Evolutionary conservation across 192 early-diverging fungal genomes (phyloP), one percentile per base, ranked within the genome.

Genomic region (Coemansia sp.): DNA sequence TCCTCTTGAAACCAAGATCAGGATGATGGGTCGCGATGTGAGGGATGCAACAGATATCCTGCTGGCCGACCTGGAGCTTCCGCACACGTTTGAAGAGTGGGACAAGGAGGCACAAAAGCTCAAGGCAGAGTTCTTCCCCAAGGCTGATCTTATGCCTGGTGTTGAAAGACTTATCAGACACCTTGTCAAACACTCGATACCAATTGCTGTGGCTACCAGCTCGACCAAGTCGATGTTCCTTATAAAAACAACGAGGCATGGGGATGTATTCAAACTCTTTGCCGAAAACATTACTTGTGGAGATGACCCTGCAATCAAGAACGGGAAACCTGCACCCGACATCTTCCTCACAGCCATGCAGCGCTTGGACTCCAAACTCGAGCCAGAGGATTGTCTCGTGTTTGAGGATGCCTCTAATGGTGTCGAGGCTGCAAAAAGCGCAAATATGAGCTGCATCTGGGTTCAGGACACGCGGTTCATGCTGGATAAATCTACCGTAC

Each of bases 381-480:
- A 74, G 45, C 69, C 79, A 3, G 77, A 82, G 6, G 83, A 88
- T 8, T 91, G 91, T 63, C 84, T 98, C 43, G 95, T 98, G 26
- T 98, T 98, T 89, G 97, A 98, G 75, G 95, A 98, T 64, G 89
- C 94, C 4, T 71, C 82, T 18, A 87, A 87, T 62, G 97, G 97
- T 15, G 88, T 97, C 4, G 62, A 91, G 65, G 95, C 95, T 2
- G 97, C 88, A 6, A 77, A 87, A 16, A 88, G 86, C 68, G 97
- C 97, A 2, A 79, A 79, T 1, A 95, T 97, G 94, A 83, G 83
- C 68, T 88, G 85, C 67, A 65, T 95, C 41, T 97, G 94, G 95
- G 90, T 96, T 16, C 97, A 95, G 11, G 95, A 98, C 84, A 75
- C 78, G 67, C 72, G 81, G 18, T 83, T 83, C 40, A 76, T 86